phyloP scores from a whole-genome alignment of 2,329 filamentous ascomycete genomes.

The Plectosphaerella cucumerina region DNA sequence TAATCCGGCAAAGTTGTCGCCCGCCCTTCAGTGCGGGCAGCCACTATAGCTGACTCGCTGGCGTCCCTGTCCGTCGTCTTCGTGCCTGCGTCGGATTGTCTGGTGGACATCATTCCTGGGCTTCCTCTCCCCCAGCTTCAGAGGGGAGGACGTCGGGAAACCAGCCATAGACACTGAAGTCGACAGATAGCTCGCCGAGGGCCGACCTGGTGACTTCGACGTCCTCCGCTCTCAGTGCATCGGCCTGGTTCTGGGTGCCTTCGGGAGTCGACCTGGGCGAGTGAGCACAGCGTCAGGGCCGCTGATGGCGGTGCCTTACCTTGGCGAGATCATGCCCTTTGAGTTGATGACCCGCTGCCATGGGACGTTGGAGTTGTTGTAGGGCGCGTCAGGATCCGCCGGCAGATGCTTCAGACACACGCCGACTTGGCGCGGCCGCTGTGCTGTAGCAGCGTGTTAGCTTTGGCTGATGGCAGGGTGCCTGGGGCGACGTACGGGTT shows the following conservation, averaged over 20 bases:
- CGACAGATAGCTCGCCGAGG: conserved; percentile 47
- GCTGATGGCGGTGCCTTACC: conserved; percentile 43
- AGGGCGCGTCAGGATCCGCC: conserved; percentile 43
- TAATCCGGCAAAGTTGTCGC: too few species aligned
- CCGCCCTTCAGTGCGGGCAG: too few species aligned
- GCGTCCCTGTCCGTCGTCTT: too few species aligned
- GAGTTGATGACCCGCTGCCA: conserved; percentile 94
- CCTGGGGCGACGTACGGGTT: conserved; percentile 52
- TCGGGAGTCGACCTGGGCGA: conserved; percentile 41
- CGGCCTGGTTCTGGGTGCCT: conserved; percentile 45
- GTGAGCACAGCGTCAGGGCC: not conserved
- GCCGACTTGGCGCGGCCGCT: conserved; percentile 79
- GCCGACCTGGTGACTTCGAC: conserved; percentile 44
- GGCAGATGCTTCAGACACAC: conserved; percentile 86
- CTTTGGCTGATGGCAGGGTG: not conserved
- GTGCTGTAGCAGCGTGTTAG: conserved; percentile 42
- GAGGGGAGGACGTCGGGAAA: conserved; percentile 49
- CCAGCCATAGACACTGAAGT: conserved; percentile 51
- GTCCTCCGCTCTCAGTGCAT: conserved; percentile 45
- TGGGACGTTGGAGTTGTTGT: conserved; percentile 75
- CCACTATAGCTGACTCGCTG: too few species aligned
- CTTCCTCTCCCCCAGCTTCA: conserved; percentile 21
- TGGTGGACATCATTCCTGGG: conserved; percentile 4
- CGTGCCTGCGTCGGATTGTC: too few species aligned
- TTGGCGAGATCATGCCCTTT: conserved; percentile 79